Evolutionary conservation across 768 basidiomycete genomes (phyloP), one percentile per base, ranked within the genome.

Genomic region (Mycena metata): DNA sequence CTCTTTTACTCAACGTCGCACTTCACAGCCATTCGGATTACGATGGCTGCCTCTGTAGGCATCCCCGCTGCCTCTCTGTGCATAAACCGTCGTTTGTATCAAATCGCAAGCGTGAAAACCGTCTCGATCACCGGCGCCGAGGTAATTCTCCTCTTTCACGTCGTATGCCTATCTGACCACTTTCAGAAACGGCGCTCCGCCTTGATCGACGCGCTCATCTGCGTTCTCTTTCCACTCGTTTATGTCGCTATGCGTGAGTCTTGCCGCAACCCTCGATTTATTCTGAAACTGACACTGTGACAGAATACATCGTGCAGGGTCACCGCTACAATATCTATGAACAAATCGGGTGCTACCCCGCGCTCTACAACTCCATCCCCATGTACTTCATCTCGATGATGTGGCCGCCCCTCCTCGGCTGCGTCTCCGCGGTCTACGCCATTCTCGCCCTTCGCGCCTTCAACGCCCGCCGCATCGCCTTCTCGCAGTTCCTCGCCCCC

Each of bases 61-160:
- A 78, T 87, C 1, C 84, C 87, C 1, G 81, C 84, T 0, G 79
- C 84, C 0, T 81, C 83, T 0, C 77, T 89, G 1, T 87, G 85
- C 62, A 86, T 89, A 68, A 85, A 81, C 69, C 81, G 86, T 21
- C 83, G 86, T 3, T 75, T 89, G 1, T 88, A 85, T 67, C 71
- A 77, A 3, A 85, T 87, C 39, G 79, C 85, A 19, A 69, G 75
- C 21, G 60, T 76, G 1, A 70, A 71, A 24, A 60, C 72, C 15
- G 79, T 75, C 0, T 69, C 75, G 1, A 68, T 79, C 2, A 82
- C 80, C 5, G 73, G 35, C 8, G 72, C 72, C 5, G 80, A 85
- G 68, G 85, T 84, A 63, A 1, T 80, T 61, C 15, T 41, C 26
- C 50, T 24, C 21, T 81, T 5, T n/a, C 79, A 15, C 71, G 82